A percentile compares a stretch with the other conserved stretches of the same genome.
These are phyloP conservation scores for Globisporangium lucens DNA, from an alignment of 352 stramenopile species.

Conservation along the genomic window DNA sequence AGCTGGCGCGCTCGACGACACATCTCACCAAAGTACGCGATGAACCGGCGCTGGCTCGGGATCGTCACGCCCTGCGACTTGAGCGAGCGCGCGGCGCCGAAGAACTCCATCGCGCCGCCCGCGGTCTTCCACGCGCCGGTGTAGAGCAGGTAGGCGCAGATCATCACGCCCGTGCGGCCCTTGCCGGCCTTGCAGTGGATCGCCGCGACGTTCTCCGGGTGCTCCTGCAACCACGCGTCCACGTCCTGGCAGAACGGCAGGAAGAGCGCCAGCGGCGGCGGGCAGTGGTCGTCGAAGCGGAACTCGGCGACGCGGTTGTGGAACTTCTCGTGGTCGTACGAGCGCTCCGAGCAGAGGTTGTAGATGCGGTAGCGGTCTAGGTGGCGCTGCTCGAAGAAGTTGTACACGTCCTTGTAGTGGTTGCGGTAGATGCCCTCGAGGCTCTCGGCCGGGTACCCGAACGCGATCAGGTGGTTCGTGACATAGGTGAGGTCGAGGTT, in stretches of 20 bases:
- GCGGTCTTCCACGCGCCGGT: conserved; percentile 53
- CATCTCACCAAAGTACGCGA: conserved; percentile 67
- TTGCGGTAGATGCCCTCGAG: conserved; percentile 90
- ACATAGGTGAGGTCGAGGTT: conserved; percentile 93
- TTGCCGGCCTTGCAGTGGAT: conserved; percentile 92
- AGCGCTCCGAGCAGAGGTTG: conserved; percentile 88
- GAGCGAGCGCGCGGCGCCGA: conserved; percentile 60
- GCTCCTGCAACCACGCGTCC: conserved; percentile 41
- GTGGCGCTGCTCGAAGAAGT: conserved; percentile 88
- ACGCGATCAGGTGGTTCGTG: conserved; percentile 79
- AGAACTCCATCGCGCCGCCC: conserved; percentile 64
- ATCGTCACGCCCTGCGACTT: conserved; percentile 86
- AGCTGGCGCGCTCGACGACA: conserved; percentile 27
- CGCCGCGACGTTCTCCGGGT: conserved; percentile 77
- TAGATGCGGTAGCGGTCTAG: conserved; percentile 83
- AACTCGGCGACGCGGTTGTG: conserved; percentile 70
- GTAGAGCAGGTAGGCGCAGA: conserved; percentile 77
- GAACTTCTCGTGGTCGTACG: conserved; percentile 81
- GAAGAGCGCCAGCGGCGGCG: conserved; percentile 71
- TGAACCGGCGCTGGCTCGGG: conserved; percentile 73
- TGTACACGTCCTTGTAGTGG: conserved; percentile 86
- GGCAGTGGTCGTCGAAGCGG: conserved; percentile 88
- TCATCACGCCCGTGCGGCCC: conserved; percentile 89
- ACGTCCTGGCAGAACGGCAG: conserved; percentile 68
- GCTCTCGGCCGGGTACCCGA: conserved; percentile 87